Evolutionary conservation across 805 yeast species (phyloP).

Genomic region (Metschnikowia rubicola): DNA sequence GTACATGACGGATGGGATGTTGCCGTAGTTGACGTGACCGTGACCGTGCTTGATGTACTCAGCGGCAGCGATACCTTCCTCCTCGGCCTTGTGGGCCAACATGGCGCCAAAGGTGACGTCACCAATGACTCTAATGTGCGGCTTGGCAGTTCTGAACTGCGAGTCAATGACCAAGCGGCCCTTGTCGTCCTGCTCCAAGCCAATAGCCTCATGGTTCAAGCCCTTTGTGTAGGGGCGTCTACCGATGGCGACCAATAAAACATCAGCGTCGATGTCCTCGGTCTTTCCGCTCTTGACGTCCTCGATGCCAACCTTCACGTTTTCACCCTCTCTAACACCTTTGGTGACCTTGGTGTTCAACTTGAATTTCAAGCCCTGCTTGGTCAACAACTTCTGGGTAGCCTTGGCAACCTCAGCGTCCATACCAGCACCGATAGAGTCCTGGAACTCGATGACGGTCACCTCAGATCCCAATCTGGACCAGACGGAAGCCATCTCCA

Average conservation of each 20-base stretch:
- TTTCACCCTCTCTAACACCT: constrained; percentile 86
- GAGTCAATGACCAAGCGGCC: constrained; percentile 94
- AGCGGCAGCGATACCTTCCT: constrained; percentile 98
- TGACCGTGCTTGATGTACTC: constrained; percentile 90
- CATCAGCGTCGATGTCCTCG: constrained; percentile 82
- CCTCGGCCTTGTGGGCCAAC: constrained; percentile 99
- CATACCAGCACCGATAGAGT: constrained; percentile 96
- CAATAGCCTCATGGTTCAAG: constrained; percentile 81
- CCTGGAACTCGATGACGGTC: constrained; percentile 87
- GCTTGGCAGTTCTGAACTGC: constrained; percentile 86
- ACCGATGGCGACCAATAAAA: constrained; percentile 94
- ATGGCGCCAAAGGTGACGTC: constrained; percentile 98
- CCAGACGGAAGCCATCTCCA: constrained; percentile 99
- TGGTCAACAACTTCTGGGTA: constrained; percentile 83
- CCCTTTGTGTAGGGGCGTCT: constrained; percentile 97
- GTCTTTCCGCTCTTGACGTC: constrained; percentile 81
- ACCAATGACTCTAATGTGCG: constrained; percentile 96
- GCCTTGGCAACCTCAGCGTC: constrained; percentile 91
- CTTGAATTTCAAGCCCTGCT: constrained; percentile 94
- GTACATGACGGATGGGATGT: constrained; percentile 98
- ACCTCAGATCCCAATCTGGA: constrained; percentile 93
- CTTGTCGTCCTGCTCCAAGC: constrained; percentile 84
- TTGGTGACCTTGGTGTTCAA: constrained; percentile 85
- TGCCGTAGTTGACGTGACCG: constrained; percentile 97
- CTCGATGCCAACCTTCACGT: constrained; percentile 84